Evolutionary conservation across 164 flowering plant species (phyloP).

Genomic region (Berberis thunbergii): DNA sequence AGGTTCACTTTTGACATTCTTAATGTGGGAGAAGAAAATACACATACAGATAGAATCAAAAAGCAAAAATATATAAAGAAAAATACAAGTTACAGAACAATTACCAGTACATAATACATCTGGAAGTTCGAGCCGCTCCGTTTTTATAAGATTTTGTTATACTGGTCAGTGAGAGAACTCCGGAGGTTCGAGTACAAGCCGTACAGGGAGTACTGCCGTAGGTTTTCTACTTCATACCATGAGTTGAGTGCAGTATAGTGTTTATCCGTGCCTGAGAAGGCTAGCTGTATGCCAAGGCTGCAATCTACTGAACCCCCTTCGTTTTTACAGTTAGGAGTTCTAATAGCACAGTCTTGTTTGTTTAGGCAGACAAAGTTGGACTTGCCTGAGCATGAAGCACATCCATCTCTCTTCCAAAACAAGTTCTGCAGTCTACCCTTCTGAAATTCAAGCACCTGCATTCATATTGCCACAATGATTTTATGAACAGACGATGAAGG

Average conservation of each 20-base stretch:
- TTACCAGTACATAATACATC: not conserved
- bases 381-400: constrained; percentile 58
- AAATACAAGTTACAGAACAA: constrained; percentile 1
- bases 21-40: too few species aligned
- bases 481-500: not conserved
- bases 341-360: constrained; percentile 80
- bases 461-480: constrained; percentile 1
- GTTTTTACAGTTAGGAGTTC: constrained; percentile 41
- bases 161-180: constrained; percentile 69
- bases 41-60: not conserved
- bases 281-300: constrained; percentile 83
- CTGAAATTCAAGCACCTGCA: constrained; percentile 76
- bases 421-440: constrained; percentile 84
- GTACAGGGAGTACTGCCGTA: constrained; percentile 83
- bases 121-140: not conserved
- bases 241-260: constrained; percentile 68
- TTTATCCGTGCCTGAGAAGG: constrained; percentile 97
- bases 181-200: constrained; percentile 67
- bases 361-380: constrained; percentile 69
- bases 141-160: constrained; percentile 48
- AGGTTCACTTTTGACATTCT: too few species aligned
- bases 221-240: constrained; percentile 85
- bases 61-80: not conserved
- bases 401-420: constrained; percentile 93
- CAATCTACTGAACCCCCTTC: constrained; percentile 72